Percentiles rank a stretch among this genome's conserved stretches.
These are phyloP conservation scores for Coemansia sp. DNA, from an alignment of 192 early-diverging fungal species.

Conservation along the genomic window DNA sequence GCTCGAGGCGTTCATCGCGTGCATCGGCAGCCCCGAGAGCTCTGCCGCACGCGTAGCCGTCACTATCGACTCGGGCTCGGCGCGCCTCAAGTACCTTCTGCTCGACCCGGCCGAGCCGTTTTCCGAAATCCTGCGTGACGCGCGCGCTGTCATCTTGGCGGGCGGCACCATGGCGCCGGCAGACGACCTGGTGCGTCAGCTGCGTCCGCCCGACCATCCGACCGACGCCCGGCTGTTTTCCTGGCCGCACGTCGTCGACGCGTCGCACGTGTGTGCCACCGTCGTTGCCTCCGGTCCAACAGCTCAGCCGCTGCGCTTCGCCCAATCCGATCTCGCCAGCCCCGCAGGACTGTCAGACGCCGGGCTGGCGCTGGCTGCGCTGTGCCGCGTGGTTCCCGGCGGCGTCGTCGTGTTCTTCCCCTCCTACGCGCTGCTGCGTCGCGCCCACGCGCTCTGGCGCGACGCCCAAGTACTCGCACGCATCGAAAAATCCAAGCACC, in stretches of 20 bases:
- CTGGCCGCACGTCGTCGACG: constrained; percentile 85
- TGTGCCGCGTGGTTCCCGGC: constrained; percentile 71
- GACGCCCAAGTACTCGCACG: constrained; percentile 39
- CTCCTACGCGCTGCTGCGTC: constrained; percentile 73
- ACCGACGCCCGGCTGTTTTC: constrained; percentile 61
- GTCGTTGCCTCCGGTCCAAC: constrained; percentile 65
- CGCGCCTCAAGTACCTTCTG: constrained; percentile 75
- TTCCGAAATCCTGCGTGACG: constrained; percentile 70
- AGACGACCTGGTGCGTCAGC: constrained; percentile 42
- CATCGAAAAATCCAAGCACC: constrained; percentile 58
- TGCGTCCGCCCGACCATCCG: constrained; percentile 17
- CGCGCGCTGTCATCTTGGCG: constrained; percentile 78
- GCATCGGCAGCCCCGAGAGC: constrained; percentile 34
- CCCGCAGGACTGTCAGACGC: constrained; percentile 59
- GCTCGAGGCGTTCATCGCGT: constrained; percentile 41
- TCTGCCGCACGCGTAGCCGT: constrained; percentile 27
- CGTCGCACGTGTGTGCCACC: constrained; percentile 68
- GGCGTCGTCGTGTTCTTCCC: constrained; percentile 90
- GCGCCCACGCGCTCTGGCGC: constrained; percentile 59
- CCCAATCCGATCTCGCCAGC: constrained; percentile 41
- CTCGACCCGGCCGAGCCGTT: constrained; percentile 83
- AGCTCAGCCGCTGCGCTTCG: constrained; percentile 62
- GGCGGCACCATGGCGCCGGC: constrained; percentile 95
- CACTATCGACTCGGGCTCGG: constrained; percentile 1
- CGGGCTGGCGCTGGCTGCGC: constrained; percentile 65